phyloP scores from a whole-genome alignment of 805 yeast species.

The Candida cerambycidarum region DNA sequence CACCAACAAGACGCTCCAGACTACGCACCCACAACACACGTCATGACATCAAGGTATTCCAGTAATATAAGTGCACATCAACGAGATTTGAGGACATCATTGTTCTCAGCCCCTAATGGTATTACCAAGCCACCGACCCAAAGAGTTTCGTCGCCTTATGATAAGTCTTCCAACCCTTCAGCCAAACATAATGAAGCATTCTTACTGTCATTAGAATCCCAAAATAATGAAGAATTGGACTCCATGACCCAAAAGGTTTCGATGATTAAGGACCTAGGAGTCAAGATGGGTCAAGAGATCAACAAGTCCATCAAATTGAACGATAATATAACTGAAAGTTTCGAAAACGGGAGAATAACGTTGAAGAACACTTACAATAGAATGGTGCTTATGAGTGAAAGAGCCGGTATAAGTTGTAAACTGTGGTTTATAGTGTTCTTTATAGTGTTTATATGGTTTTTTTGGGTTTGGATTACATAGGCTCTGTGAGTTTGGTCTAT shows the following conservation, averaged over 20 bases:
- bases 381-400: constrained; percentile 46
- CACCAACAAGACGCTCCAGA: no score
- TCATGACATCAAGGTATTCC: constrained; percentile 29
- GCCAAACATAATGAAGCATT: constrained; percentile 44
- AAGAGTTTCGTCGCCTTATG: constrained; percentile 41
- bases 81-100: constrained; percentile 42
- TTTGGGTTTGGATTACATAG: constrained; percentile 39
- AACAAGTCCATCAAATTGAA: constrained; percentile 40
- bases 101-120: constrained; percentile 29
- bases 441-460: constrained; percentile 37
- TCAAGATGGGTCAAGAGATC: constrained; percentile 44
- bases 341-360: constrained; percentile 40
- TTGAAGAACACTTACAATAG: constrained; percentile 43
- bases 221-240: constrained; percentile 42
- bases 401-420: constrained; percentile 46
- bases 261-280: constrained; percentile 41
- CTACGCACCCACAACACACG: no score
- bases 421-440: constrained; percentile 44
- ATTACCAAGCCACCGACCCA: constrained; percentile 20
- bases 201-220: constrained; percentile 44
- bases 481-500: neutral
- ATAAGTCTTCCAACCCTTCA: constrained; percentile 21
- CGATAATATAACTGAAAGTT: constrained; percentile 39
- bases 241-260: constrained; percentile 42
- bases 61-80: constrained; percentile 37